Evolutionary conservation across 306 rosid species (phyloP).

Genomic region (Purshia tridentata): DNA sequence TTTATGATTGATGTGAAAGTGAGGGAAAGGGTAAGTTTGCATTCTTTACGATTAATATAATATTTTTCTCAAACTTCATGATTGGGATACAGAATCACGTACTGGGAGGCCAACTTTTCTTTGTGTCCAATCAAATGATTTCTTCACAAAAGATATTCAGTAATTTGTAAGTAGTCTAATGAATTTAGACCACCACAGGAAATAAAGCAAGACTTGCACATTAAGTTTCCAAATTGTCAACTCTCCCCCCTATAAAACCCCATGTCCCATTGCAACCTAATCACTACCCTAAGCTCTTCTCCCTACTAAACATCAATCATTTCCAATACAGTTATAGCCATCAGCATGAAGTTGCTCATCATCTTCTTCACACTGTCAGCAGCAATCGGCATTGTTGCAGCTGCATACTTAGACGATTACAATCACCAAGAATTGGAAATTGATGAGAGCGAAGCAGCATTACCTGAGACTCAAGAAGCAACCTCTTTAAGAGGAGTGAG

Average conservation of each 20-base stretch:
- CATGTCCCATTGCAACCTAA: background rate
- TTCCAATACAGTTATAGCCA: conserved; percentile 5
- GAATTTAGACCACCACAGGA: conserved; percentile 29
- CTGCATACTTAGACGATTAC: conserved; percentile 1
- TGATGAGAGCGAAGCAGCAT: background rate
- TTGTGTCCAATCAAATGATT: conserved; percentile 33
- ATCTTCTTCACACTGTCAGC: conserved; percentile 7
- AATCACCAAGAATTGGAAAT: background rate
- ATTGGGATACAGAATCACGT: conserved; percentile 12
- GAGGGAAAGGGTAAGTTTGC: conserved; percentile 2
- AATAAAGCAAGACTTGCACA: conserved; percentile 27
- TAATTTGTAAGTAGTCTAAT: conserved; percentile 22
- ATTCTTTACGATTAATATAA: background rate
- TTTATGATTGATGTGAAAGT: background rate
- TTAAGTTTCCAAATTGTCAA: conserved; percentile 25
- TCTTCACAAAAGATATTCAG: conserved; percentile 20
- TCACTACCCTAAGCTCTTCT: background rate
- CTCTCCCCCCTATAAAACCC: conserved; percentile 16
- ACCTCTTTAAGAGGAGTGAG: conserved; percentile 16
- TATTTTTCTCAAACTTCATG: background rate
- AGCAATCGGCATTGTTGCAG: conserved; percentile 5
- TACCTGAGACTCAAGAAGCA: background rate
- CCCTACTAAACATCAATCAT: background rate
- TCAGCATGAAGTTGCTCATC: conserved; percentile 15
- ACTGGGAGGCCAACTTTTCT: conserved; percentile 28